A percentile compares a stretch with the other conserved stretches of the same genome.
Evolutionary conservation across 75 land plant species (phyloP).

Genomic region (Cunninghamia lanceolata): DNA sequence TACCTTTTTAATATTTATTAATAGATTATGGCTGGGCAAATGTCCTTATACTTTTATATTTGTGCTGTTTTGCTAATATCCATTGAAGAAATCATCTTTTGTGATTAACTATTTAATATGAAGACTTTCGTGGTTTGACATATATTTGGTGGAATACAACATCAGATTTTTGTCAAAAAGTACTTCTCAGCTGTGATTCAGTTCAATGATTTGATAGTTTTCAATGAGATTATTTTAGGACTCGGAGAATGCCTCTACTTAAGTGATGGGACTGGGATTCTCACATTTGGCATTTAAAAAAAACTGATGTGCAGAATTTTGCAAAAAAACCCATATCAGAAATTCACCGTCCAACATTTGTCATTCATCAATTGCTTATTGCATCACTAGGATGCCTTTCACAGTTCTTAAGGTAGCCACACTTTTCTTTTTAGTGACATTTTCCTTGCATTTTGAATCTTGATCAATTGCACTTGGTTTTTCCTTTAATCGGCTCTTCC

Average conservation of each 20-base stretch:
- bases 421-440: neutral
- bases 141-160: no score
- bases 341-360: neutral
- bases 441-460: neutral
- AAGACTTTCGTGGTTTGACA: no score
- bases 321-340: neutral
- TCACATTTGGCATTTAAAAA: neutral
- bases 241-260: neutral
- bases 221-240: no score
- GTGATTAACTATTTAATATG: no score
- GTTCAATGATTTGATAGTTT: neutral
- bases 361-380: neutral
- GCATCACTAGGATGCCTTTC: neutral
- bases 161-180: no score
- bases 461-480: neutral
- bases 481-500: neutral
- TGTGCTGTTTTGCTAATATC: no score
- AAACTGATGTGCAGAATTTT: neutral
- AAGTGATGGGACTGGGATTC: neutral
- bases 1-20: no score
- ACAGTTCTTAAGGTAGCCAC: neutral
- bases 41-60: no score
- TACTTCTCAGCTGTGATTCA: neutral
- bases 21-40: no score
- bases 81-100: no score